Evolutionary conservation across 2,329 filamentous ascomycete species (phyloP).

Genomic region (Lizonia empirigonia): DNA sequence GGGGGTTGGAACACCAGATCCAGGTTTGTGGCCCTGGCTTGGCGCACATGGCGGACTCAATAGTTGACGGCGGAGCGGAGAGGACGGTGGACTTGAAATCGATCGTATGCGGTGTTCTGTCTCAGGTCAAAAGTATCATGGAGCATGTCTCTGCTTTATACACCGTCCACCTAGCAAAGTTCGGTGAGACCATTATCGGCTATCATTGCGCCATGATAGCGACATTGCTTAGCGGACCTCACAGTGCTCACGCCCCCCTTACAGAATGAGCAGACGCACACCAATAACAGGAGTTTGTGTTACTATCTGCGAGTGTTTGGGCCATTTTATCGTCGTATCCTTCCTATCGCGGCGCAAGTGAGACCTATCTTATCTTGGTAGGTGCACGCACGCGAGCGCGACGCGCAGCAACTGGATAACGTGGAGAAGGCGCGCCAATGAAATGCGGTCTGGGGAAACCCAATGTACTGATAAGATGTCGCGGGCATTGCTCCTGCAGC

Average conservation of each 20-base stretch:
- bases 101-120: not conserved
- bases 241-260: constrained; percentile 24
- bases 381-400: constrained; percentile 27
- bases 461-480: constrained; percentile 27
- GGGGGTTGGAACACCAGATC: not conserved
- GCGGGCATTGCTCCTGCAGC: constrained; percentile 2
- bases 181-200: constrained; percentile 39
- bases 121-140: not conserved
- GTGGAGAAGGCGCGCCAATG: constrained; percentile 22
- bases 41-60: constrained; percentile 3
- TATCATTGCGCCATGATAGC: constrained; percentile 49
- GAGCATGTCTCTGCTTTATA: constrained; percentile 26
- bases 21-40: not conserved
- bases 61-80: constrained; percentile 7
- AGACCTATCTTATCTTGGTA: constrained; percentile 41
- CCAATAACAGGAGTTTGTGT: constrained; percentile 34
- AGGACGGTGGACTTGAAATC: constrained; percentile 10
- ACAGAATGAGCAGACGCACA: constrained; percentile 20
- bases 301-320: constrained; percentile 23
- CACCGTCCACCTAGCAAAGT: constrained; percentile 7
- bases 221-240: constrained; percentile 32
- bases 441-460: constrained; percentile 11
- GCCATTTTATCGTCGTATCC: constrained; percentile 20
- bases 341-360: constrained; percentile 45
- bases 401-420: constrained; percentile 32